Conservation (phyloP, 805 yeast genomes). For the Teunomyces pallodes region DNA sequence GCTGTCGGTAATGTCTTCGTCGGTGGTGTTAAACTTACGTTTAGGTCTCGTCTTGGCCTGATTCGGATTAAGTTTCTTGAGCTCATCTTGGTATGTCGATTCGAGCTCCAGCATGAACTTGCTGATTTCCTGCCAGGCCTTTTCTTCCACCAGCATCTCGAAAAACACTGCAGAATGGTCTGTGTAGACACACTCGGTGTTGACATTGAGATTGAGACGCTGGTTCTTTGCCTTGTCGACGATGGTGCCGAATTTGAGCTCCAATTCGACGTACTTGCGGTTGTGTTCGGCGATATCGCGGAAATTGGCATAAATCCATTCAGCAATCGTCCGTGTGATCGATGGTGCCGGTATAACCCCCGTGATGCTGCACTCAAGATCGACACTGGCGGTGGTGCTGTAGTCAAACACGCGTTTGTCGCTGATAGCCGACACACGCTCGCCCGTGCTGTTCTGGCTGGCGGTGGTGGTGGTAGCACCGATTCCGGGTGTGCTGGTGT, state of each 20-base stretch:
- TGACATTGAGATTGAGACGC: slow-evolving; percentile 62
- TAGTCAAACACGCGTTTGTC: slow-evolving; percentile 27
- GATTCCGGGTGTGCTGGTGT: not conserved
- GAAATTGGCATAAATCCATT: slow-evolving; percentile 85
- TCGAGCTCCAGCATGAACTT: slow-evolving; percentile 56
- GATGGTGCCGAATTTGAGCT: slow-evolving; percentile 70
- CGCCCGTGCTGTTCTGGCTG: not conserved
- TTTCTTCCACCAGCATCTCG: slow-evolving; percentile 64
- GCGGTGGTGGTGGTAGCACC: not conserved
- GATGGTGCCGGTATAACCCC: slow-evolving; percentile 80
- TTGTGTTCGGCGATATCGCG: slow-evolving; percentile 57
- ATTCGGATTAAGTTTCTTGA: slow-evolving; percentile 15
- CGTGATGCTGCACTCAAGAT: slow-evolving; percentile 55
- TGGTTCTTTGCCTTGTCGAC: slow-evolving; percentile 62
- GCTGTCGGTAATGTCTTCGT: slow-evolving; percentile 61
- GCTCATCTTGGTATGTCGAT: slow-evolving; percentile 44
- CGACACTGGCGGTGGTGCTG: slow-evolving; percentile 30
- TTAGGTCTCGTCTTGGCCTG: slow-evolving; percentile 27
- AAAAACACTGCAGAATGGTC: slow-evolving; percentile 55
- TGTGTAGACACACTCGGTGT: slow-evolving; percentile 64
- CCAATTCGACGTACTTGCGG: slow-evolving; percentile 61
- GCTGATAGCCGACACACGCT: not conserved
- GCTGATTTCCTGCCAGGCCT: slow-evolving; percentile 56
- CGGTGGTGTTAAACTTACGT: slow-evolving; percentile 56
- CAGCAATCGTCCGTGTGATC: slow-evolving; percentile 74